phyloP scores from a whole-genome alignment of 2,329 filamentous ascomycete species.

The Epichloe bromicola region DNA sequence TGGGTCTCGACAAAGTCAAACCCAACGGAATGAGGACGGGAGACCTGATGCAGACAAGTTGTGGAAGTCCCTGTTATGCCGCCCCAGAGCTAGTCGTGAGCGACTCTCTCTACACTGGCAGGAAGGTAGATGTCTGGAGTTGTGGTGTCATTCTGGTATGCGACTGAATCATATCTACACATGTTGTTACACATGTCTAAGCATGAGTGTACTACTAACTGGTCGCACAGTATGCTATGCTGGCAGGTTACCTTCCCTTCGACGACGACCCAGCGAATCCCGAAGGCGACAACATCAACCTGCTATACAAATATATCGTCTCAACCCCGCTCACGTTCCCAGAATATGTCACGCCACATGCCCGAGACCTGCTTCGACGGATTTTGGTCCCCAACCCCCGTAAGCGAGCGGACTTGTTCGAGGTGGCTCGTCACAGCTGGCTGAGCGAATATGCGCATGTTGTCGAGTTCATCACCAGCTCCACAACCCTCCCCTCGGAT shows the following conservation, averaged over 20 bases:
- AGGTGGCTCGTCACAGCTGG: constrained; percentile 97
- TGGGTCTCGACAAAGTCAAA: constrained; percentile 71
- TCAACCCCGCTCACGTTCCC: constrained; percentile 94
- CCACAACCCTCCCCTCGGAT: constrained; percentile 74
- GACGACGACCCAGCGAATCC: constrained; percentile 97
- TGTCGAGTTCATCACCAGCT: constrained; percentile 93
- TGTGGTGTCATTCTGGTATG: constrained; percentile 95
- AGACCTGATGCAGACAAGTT: constrained; percentile 98
- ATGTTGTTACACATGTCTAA: too few relatives aligned
- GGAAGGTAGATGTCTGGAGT: constrained; percentile 98
- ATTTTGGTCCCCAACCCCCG: constrained; percentile 93
- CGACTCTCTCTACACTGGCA: constrained; percentile 90
- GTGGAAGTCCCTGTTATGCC: constrained; percentile 94
- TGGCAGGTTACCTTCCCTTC: constrained; percentile 93
- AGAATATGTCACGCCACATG: constrained; percentile 96
- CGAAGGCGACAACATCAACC: constrained; percentile 97
- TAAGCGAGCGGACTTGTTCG: constrained; percentile 89
- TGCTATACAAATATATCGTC: constrained; percentile 98
- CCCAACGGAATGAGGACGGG: constrained; percentile 67
- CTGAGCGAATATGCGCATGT: constrained; percentile 93
- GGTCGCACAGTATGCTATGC: constrained; percentile 81
- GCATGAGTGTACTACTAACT: neutral
- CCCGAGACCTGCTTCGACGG: constrained; percentile 77
- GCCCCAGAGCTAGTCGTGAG: constrained; percentile 95
- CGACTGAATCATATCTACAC: constrained; percentile 8